Evolutionary conservation across 306 rosid species (phyloP).

Genomic region (Mucuna pruriens): DNA sequence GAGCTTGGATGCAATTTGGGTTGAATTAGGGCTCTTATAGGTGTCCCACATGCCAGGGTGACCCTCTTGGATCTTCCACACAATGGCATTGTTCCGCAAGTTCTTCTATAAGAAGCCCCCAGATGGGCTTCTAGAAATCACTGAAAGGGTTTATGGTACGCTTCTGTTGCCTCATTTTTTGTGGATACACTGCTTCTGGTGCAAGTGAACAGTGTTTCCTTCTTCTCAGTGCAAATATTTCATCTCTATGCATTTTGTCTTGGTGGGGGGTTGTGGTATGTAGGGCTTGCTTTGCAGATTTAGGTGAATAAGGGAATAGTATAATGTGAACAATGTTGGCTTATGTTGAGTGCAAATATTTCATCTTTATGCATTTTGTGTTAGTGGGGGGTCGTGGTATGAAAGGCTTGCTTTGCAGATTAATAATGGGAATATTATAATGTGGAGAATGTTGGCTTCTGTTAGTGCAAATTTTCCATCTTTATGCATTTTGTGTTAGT

Average conservation of each 20-base stretch:
- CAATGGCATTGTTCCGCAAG: conserved; percentile 90
- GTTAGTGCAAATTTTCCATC: background rate
- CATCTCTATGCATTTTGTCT: conserved; percentile 26
- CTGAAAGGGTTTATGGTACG: conserved; percentile 96
- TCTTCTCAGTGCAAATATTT: conserved; percentile 17
- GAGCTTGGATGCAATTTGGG: conserved; percentile 52
- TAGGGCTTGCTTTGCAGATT: conserved; percentile 17
- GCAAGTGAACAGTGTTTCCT: conserved; percentile 33
- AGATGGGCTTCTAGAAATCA: conserved; percentile 93
- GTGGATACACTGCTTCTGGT: conserved; percentile 21
- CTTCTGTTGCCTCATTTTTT: conserved; percentile 34
- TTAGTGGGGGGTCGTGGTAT: background rate
- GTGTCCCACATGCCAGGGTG: conserved; percentile 32
- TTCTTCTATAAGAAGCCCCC: conserved; percentile 97
- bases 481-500: conserved; percentile 9
- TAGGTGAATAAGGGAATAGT: conserved; percentile 23
- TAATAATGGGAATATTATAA: conserved; percentile 8
- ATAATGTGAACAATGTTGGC: background rate
- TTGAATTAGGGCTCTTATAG: conserved; percentile 45
- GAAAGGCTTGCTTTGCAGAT: conserved; percentile 20
- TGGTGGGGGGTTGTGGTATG: conserved; percentile 28
- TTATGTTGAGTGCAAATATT: background rate
- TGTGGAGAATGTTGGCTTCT: background rate
- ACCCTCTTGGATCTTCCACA: conserved; percentile 55
- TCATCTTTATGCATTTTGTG: background rate